Evolutionary conservation across 768 basidiomycete species (phyloP).

Genomic region (Amanita pseudoporphyria): DNA sequence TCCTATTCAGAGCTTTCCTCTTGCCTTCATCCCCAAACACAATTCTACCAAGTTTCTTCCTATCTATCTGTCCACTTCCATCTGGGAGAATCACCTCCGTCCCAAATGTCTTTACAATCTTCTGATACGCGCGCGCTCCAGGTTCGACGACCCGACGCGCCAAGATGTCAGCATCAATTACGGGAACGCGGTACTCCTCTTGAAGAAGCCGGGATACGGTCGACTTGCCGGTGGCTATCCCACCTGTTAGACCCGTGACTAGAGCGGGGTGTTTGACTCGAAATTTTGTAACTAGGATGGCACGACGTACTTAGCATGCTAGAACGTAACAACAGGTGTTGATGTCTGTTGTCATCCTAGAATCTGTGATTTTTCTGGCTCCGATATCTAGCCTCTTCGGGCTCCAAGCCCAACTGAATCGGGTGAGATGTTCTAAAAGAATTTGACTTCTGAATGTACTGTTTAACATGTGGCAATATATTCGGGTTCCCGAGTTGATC

Average conservation of each 20-base stretch:
- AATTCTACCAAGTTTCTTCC: conserved; percentile 74
- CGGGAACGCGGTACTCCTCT: conserved; percentile 49
- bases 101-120: conserved; percentile 69
- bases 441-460: no score
- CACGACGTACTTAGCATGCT: neutral
- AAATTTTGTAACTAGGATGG: neutral
- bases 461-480: no score
- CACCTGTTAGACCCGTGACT: conserved; percentile 95
- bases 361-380: no score
- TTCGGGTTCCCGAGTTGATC: no score
- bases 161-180: conserved; percentile 89
- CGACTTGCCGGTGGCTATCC: conserved; percentile 95
- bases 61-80: conserved; percentile 56
- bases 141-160: conserved; percentile 82
- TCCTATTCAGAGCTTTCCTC: conserved; percentile 66
- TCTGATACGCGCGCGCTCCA: conserved; percentile 60
- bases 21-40: conserved; percentile 74
- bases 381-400: no score
- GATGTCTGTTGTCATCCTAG: neutral
- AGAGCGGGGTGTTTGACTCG: neutral
- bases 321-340: neutral
- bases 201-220: conserved; percentile 74
- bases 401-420: no score
- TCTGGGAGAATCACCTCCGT: conserved; percentile 50
- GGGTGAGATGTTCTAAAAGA: no score